A percentile compares a stretch with the other conserved stretches of the same genome.
phyloP scores from a whole-genome alignment of 2,329 filamentous ascomycete genomes.

The Fusarium secorum region DNA sequence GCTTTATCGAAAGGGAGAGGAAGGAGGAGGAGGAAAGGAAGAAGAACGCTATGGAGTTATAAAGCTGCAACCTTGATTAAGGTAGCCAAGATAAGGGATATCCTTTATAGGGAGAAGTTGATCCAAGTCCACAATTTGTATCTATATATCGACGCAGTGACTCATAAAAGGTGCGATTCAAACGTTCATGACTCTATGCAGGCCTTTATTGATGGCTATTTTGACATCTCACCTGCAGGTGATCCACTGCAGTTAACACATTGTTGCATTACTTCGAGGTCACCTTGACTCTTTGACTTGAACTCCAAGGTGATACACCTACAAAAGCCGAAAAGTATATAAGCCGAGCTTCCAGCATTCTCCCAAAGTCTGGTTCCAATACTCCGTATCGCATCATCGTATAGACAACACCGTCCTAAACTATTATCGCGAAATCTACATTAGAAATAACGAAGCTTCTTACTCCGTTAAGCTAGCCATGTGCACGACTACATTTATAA shows the following conservation, averaged over 20 bases:
- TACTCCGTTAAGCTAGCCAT: fast-evolving
- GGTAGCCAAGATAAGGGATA: no score
- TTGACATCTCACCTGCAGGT: no score
- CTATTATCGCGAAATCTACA: fast-evolving
- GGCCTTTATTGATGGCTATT: no score
- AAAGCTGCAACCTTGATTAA: neutral
- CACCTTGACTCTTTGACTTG: no score
- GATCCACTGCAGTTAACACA: no score
- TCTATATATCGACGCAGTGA: no score
- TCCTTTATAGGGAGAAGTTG: no score
- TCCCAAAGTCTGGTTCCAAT: no score
- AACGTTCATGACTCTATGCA: no score
- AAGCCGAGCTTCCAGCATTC: neutral
- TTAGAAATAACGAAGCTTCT: fast-evolving
- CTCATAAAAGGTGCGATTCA: no score
- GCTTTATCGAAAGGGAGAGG: neutral
- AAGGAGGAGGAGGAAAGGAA: neutral
- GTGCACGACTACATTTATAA: neutral
- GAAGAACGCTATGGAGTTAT: neutral
- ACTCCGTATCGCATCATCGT: neutral
- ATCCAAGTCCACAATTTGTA: no score
- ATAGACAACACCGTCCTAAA: neutral
- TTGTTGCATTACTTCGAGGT: no score
- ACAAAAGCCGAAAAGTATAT: neutral
- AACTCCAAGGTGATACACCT: neutral